These are phyloP conservation scores for Entomophthora muscae DNA, from an alignment of 371 early-diverging fungal genomes.

Conservation along the genomic window DNA sequence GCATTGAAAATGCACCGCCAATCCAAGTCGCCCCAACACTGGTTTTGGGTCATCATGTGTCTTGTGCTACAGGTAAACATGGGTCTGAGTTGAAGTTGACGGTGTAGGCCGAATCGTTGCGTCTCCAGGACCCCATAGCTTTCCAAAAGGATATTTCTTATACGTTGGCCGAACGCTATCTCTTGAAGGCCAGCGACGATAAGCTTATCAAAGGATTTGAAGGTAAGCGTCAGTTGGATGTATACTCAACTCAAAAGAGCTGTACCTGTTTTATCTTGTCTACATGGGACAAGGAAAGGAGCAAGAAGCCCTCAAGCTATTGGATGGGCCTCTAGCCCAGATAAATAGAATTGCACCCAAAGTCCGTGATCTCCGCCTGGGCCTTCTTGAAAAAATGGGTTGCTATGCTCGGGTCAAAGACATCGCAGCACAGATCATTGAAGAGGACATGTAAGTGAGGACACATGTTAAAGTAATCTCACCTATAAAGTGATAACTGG, in stretches of 20 bases:
- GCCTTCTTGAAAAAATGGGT: not conserved
- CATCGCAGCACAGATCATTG: not conserved
- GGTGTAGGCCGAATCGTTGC: not conserved
- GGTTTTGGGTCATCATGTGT: not conserved
- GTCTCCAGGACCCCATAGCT: not conserved
- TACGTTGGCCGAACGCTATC: not conserved
- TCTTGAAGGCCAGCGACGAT: not conserved
- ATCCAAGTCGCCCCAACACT: not conserved
- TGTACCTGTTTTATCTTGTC: not conserved
- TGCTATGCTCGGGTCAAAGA: not conserved
- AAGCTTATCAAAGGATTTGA: not conserved
- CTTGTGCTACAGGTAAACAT: not conserved
- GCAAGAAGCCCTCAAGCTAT: not conserved
- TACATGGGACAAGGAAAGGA: not conserved
- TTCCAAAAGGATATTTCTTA: not conserved
- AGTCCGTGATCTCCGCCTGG: not conserved
- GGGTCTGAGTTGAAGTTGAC: not conserved
- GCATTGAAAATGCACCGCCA: not conserved
- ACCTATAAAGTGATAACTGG: not conserved
- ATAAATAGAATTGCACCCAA: not conserved
- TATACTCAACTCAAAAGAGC: not conserved
- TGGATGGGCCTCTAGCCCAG: not conserved
- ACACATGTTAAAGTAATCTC: not conserved
- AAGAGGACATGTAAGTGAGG: not conserved
- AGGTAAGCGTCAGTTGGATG: not conserved